Percentiles rank a stretch among this genome's conserved stretches.
phyloP scores from a whole-genome alignment of 2,329 filamentous ascomycete species.

The Colletotrichum liriopes region DNA sequence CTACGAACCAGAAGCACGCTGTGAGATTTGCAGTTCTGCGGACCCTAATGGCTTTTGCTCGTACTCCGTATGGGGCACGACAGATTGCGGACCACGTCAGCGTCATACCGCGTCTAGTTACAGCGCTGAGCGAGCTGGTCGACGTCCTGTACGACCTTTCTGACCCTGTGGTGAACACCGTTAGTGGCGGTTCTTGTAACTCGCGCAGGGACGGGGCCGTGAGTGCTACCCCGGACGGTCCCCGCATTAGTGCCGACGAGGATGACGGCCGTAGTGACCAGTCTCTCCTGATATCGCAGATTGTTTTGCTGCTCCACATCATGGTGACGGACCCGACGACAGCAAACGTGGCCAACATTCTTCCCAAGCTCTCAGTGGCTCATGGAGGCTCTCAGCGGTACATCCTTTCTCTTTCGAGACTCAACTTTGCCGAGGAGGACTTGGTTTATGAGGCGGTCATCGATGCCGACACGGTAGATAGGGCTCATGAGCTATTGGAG shows the following conservation, averaged over 20 bases:
- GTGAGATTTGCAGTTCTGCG: constrained; percentile 65
- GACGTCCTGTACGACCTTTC: constrained; percentile 77
- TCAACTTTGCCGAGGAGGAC: constrained; percentile 89
- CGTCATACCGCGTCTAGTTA: constrained; percentile 82
- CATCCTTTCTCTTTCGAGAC: constrained; percentile 81
- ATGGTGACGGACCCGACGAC: constrained; percentile 66
- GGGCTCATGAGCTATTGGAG: constrained; percentile 87
- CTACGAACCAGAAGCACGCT: constrained; percentile 57
- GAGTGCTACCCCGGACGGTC: constrained; percentile 32
- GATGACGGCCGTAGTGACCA: constrained; percentile 48
- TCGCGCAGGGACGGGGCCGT: constrained; percentile 31
- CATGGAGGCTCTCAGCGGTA: constrained; percentile 86
- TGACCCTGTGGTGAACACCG: constrained; percentile 22
- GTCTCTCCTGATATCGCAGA: constrained; percentile 64
- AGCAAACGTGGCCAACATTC: constrained; percentile 70
- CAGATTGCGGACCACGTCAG: constrained; percentile 79
- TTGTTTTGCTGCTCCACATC: constrained; percentile 66
- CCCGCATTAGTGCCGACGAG: constrained; percentile 29
- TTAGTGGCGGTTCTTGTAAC: constrained; percentile 14
- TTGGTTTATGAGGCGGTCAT: constrained; percentile 83
- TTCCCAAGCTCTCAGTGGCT: constrained; percentile 78
- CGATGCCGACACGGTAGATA: constrained; percentile 83
- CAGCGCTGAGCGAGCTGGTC: constrained; percentile 75
- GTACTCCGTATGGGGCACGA: constrained; percentile 73
- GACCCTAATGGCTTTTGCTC: constrained; percentile 73